Evolutionary conservation across 768 basidiomycete genomes (phyloP).

Genomic region (Suillus placidus): DNA sequence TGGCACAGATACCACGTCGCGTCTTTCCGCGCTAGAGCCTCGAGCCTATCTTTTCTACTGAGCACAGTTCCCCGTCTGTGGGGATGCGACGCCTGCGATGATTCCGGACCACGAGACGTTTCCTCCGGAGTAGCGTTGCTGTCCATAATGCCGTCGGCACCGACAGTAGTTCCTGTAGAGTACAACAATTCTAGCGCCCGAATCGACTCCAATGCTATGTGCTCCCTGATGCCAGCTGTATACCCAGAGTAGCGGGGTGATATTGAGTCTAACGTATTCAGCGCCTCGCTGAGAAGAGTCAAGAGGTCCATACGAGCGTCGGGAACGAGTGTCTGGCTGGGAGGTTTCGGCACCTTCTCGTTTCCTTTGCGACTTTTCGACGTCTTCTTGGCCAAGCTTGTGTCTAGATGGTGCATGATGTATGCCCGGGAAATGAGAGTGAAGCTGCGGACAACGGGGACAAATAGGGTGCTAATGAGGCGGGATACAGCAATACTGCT

Average conservation of each 20-base stretch:
- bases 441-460: constrained; percentile 21
- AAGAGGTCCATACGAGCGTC: constrained; percentile 28
- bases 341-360: background rate
- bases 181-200: constrained; percentile 30
- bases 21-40: constrained; percentile 28
- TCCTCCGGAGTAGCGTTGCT: background rate
- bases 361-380: constrained; percentile 4
- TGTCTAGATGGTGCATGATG: background rate
- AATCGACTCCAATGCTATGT: constrained; percentile 32
- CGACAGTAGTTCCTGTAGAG: background rate
- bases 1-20: constrained; percentile 32
- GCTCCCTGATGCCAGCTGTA: constrained; percentile 17
- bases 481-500: constrained; percentile 20
- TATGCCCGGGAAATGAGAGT: background rate
- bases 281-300: constrained; percentile 24
- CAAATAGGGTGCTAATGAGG: constrained; percentile 24
- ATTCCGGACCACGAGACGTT: background rate
- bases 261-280: constrained; percentile 23
- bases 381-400: background rate
- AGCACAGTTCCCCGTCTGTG: constrained; percentile 13
- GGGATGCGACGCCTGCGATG: background rate
- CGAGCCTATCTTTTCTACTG: constrained; percentile 23
- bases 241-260: background rate
- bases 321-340: constrained; percentile 4
- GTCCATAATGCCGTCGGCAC: background rate